Evolutionary conservation across 228 moss, liverwort and hornwort genomes (phyloP).

Genomic region (Sphagnum magellanicum): DNA sequence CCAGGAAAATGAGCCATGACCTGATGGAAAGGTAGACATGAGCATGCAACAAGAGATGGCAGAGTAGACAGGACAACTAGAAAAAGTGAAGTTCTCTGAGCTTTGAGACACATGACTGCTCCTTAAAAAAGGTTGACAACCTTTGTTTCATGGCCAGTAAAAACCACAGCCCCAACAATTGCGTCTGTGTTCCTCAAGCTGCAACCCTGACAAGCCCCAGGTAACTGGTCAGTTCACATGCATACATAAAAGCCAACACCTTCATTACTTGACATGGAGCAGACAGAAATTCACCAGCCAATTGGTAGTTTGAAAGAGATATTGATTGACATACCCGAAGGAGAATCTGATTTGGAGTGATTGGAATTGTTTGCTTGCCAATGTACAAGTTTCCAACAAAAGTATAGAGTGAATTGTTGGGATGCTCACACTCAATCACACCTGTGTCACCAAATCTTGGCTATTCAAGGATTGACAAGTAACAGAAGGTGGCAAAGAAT

Average conservation of each 20-base stretch:
- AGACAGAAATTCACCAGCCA: not conserved
- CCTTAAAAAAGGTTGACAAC: slow-evolving; percentile 11
- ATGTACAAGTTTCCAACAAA: slow-evolving; percentile 80
- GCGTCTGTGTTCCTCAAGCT: slow-evolving; percentile 83
- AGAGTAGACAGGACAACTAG: too few relatives aligned
- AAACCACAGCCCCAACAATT: slow-evolving; percentile 80
- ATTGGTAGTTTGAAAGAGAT: too few relatives aligned
- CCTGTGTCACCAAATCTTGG: slow-evolving; percentile 30
- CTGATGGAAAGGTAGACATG: too few relatives aligned
- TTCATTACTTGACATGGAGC: not conserved
- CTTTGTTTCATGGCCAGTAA: slow-evolving; percentile 95
- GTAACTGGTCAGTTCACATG: not conserved
- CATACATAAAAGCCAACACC: too few relatives aligned
- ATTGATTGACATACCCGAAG: slow-evolving; percentile 47
- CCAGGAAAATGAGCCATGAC: too few relatives aligned
- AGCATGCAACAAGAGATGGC: too few relatives aligned
- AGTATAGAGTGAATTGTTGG: slow-evolving; percentile 90
- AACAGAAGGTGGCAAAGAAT: too few relatives aligned
- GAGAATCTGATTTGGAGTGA: slow-evolving; percentile 89
- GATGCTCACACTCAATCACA: slow-evolving; percentile 73
- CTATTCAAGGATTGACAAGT: too few relatives aligned
- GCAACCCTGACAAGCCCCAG: slow-evolving; percentile 52
- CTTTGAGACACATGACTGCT: too few relatives aligned
- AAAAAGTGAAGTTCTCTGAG: too few relatives aligned
- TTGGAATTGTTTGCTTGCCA: slow-evolving; percentile 78